Percentiles rank a stretch among this genome's conserved stretches.
phyloP scores from a whole-genome alignment of 2,329 filamentous ascomycete species.

The Hortaea sp. region DNA sequence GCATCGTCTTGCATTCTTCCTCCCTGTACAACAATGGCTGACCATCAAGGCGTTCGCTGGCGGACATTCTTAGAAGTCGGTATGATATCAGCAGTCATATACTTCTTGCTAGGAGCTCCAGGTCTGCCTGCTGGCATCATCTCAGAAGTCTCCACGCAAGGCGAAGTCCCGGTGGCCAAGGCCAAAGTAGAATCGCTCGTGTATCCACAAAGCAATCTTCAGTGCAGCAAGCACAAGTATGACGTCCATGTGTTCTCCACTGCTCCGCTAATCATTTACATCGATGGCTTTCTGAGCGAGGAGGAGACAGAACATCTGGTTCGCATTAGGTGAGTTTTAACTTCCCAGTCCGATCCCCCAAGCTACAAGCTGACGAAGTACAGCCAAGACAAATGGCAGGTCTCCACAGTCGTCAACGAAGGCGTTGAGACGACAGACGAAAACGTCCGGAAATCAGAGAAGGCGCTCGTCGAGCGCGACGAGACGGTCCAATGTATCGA shows the following conservation, averaged over 20 bases:
- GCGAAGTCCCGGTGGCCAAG: conserved; percentile 8
- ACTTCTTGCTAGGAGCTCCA: conserved; percentile 22
- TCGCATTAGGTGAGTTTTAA: conserved; percentile 38
- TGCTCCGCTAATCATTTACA: conserved; percentile 48
- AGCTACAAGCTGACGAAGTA: not conserved
- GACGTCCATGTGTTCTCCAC: conserved; percentile 41
- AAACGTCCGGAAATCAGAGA: conserved; percentile 44
- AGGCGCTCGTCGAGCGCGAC: conserved; percentile 39
- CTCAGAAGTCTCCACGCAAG: not conserved
- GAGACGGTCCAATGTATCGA: conserved; percentile 48
- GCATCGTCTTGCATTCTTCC: too few species aligned
- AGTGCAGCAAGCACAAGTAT: conserved; percentile 30
- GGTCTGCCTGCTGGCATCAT: conserved; percentile 9
- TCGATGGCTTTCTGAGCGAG: conserved; percentile 44
- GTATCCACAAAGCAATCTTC: conserved; percentile 29
- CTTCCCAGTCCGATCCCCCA: not conserved
- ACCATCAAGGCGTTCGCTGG: conserved; percentile 10
- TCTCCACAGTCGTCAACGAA: conserved; percentile 45
- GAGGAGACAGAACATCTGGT: conserved; percentile 43
- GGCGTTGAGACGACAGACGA: conserved; percentile 38
- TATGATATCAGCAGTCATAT: conserved; percentile 21
- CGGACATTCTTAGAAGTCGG: conserved; percentile 24
- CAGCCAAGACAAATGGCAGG: conserved; percentile 39
- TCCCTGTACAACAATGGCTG: not conserved
- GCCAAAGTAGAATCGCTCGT: conserved; percentile 30